Evolutionary conservation across 225 moss, liverwort and hornwort species (phyloP), one percentile per base, ranked within the genome.

Genomic region (Physcomitrellopsis africana): DNA sequence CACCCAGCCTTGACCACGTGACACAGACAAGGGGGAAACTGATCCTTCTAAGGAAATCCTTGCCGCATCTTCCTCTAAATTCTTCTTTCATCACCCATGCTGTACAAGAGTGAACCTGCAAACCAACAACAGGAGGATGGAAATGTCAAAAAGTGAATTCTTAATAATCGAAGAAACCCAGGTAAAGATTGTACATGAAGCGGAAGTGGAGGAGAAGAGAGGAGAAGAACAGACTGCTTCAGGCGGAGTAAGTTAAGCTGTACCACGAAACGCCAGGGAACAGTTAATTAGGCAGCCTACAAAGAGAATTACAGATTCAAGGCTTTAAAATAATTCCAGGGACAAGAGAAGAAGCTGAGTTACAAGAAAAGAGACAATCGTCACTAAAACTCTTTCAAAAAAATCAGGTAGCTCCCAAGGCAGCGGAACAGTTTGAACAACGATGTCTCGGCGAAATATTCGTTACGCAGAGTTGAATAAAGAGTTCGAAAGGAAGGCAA

Each of bases 1-100:
- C 71, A 37, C 67, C 32, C 78, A 79, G 69, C 49, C 81, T 81
- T 69, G 60, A 82, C 79, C 69, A 79, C 54, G n/a, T 53, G 65
- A 60, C 43, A 68, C 14, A 26, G 26, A 58, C 18, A 81, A 71
- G 59, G 29, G 32, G 46, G 57, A 64, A 23, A 66, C 68, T 58
- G 80, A 70, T 27, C 69, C 76, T 42, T 24, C 41, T 53, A 26
- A 23, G 59, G 37, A 78, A 60, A 23, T 53, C 51, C 78, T 65
- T 66, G 77, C 74, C 49, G 70, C 37, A 49, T 13, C 10, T 74
- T 43, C 26, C 47, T 61, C 61, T 66, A 65, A 48, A 45, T 67
- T 54, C 55, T 58, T 66, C 74, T 77, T 43, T 61, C 63, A 29
- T 63, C 52, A 56, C 61, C 66, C 81, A 78, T 85, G 78, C 63